Evolutionary conservation across 768 basidiomycete species (phyloP), one percentile per base, ranked within the genome.

Genomic region (Serpula lacrymans): DNA sequence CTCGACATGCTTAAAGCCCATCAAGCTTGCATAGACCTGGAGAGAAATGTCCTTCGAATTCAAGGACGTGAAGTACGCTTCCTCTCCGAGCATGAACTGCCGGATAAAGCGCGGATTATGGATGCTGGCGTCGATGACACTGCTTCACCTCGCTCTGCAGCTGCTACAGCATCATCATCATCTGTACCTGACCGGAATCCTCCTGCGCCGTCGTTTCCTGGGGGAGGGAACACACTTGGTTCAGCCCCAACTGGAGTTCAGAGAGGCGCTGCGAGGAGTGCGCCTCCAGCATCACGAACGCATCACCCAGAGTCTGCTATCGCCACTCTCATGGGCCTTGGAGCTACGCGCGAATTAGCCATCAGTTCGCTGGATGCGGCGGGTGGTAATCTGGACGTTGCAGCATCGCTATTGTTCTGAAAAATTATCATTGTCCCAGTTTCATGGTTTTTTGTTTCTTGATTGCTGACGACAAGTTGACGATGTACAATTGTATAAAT

Each of bases 1-100:
- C 75, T 99, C n/a, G 96, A 99, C 72, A 98, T 98, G 96, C 79
- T 98, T 46, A 97, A 92, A 63, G 88, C 93, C 0, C 89, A 97
- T 59, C 93, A 96, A 57, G 95, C 93, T 5, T 88, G 83, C 55
- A 97, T 99, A 60, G 96, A 99, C 63, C 77, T 99, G 17, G 73
- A 83, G 51, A 91, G 91, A 61, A 80, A 82, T 49, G 87, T 88
- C 10, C 79, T 99, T 16, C 78, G 91, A n/a, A 97, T 99, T 36
- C 88, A 92, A 68, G 85, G 80, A 13, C 77, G 89, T 11, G 90
- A 96, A 62, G 84, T 99, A 7, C 63, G 65, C 13, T 99, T 99
- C 72, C 69, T 99, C 4, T 62, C 90, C 2, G 96, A 99, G 66
- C 96, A 99, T 60, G 89, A 97, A 63, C 74, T 99, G 4, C 95